Conservation (phyloP, 805 yeast genomes). For the Sungouiozyma ichnusensis region DNA sequence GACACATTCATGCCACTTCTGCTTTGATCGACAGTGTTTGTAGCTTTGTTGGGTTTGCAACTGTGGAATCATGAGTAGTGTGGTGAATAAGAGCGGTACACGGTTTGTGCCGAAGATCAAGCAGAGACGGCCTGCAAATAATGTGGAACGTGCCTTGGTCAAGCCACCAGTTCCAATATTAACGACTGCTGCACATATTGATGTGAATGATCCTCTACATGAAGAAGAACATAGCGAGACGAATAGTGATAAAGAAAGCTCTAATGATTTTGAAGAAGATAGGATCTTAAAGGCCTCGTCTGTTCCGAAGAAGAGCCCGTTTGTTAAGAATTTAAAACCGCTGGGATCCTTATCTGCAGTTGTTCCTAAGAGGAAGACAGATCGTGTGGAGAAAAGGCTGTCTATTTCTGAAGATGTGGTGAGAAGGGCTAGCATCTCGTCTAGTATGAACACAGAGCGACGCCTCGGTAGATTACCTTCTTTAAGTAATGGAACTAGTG, state of each 20-base stretch:
- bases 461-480: slow-evolving; percentile 2
- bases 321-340: not conserved
- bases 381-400: not conserved
- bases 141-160: slow-evolving; percentile 12
- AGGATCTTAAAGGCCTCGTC: not conserved
- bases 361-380: not conserved
- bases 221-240: slow-evolving; percentile 2
- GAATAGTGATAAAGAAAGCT: not conserved
- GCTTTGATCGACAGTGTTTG: too few species aligned
- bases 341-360: not conserved
- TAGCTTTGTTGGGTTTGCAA: too few species aligned
- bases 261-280: not conserved
- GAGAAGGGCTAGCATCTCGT: not conserved
- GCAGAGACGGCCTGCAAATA: slow-evolving; percentile 31
- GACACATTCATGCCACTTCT: too few species aligned
- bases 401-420: not conserved
- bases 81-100: slow-evolving; percentile 42
- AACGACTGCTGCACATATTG: not conserved
- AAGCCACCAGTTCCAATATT: slow-evolving; percentile 1
- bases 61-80: slow-evolving; percentile 26
- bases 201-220: not conserved
- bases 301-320: not conserved
- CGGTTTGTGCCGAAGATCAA: slow-evolving; percentile 55
- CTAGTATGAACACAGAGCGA: not conserved
- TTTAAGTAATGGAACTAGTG: slow-evolving; percentile 2